phyloP scores from a whole-genome alignment of 2,329 filamentous ascomycete genomes.

The Cladosporium sphaerospermum region DNA sequence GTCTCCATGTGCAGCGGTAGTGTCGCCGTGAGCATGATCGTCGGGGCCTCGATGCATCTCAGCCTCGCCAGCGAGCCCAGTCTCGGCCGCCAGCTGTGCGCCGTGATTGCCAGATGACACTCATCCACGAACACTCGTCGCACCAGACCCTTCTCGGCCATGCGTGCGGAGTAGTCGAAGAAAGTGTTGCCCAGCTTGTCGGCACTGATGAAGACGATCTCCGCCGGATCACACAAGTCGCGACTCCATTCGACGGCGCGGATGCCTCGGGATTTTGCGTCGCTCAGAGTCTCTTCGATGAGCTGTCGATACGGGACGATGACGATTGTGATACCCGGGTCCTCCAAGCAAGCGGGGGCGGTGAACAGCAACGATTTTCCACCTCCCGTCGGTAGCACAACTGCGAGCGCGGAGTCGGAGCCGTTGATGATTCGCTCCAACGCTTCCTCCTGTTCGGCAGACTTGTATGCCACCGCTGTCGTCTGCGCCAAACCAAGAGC shows the following conservation, averaged over 20 bases:
- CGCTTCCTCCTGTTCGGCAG: not conserved
- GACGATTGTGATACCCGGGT: constrained; percentile 16
- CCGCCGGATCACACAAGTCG: not conserved
- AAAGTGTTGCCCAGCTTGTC: not conserved
- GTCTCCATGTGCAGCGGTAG: constrained; percentile 13
- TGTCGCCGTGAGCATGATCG: constrained; percentile 12
- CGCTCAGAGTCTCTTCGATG: constrained; percentile 14
- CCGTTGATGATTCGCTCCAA: not conserved
- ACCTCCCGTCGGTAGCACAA: not conserved
- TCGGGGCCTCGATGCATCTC: constrained; percentile 7
- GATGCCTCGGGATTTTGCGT: not conserved
- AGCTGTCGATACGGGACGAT: constrained; percentile 19
- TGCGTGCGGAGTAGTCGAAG: constrained; percentile 12
- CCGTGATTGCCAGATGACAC: constrained; percentile 17
- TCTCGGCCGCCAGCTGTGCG: constrained; percentile 14
- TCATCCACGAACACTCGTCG: constrained; percentile 13
- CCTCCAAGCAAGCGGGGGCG: constrained; percentile 16
- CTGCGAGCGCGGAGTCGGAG: not conserved
- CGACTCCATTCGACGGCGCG: not conserved
- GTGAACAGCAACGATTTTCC: constrained; percentile 9
- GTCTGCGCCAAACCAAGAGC: not conserved
- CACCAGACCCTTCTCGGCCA: constrained; percentile 14
- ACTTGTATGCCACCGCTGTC: not conserved
- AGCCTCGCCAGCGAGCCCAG: constrained; percentile 14
- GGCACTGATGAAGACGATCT: not conserved